Evolutionary conservation across 1,284 basidiomycete species (phyloP), one percentile per base, ranked within the genome.

Genomic region (Athelia psychrophila): DNA sequence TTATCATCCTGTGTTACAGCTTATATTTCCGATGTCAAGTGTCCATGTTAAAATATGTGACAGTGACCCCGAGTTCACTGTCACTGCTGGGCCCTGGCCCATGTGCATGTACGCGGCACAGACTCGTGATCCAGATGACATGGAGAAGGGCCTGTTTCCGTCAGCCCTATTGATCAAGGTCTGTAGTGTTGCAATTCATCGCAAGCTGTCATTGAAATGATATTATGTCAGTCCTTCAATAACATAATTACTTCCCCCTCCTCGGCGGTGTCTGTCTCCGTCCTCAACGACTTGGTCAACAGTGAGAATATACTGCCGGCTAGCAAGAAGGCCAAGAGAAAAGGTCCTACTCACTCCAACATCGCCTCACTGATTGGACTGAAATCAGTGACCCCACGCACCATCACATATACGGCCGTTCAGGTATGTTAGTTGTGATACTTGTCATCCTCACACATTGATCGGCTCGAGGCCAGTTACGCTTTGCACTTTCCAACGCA

Each of bases 221-320:
- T 24, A 27, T 15, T 30, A 40, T 48, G 12, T 12, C 55, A 67
- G 65, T 57, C 59, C 2, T 68, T 58, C 27, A 56, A 51, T 30
- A 53, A 38, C 20, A 66, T 68, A 10, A 67, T 69, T 46, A 68
- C 59, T 4, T 64, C 61, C 12, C 66, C 63, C 2, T 56, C 55
- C n/a, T 68, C 65, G 16, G 62, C n/a, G n/a, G n/a, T n/a, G n/a
- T n/a, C n/a, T n/a, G n/a, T n/a, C n/a, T n/a, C 64, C 13, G 18
- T 3, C 3, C 9, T 49, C 19, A 35, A 35, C 12, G 24, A 24
- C 9, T 9, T 8, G 24, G 18, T 9, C 24, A 24, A 47, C 24
- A 32, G 32, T 4, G 58, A 58, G 24, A 44, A 52, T n/a, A 47
- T 25, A 13, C 46, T 22, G 9, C 51, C 56, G 18, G 47, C 50